These are phyloP conservation scores for Fistulinella prunicolor DNA, from an alignment of 768 basidiomycete species.

Conservation along the genomic window DNA sequence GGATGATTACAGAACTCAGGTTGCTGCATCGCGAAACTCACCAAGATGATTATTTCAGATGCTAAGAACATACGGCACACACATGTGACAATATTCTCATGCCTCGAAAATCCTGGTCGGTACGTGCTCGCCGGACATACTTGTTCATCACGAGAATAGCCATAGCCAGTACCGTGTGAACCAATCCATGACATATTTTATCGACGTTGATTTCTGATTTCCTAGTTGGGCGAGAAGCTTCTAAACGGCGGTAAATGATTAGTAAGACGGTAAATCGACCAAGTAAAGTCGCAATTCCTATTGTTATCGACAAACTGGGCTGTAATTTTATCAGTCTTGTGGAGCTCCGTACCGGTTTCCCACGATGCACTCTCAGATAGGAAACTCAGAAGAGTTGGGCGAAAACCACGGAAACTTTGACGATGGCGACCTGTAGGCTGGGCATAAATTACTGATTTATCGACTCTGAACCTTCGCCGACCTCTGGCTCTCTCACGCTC, in stretches of 20 bases:
- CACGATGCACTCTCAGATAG: neutral
- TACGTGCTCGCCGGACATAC: no score
- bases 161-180: no score
- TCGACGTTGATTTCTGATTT: constrained; percentile 1
- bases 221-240: constrained; percentile 3
- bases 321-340: neutral
- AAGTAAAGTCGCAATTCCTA: neutral
- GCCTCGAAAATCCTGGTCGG: no score
- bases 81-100: no score
- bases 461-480: no score
- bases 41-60: no score
- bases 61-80: no score
- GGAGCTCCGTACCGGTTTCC: no score
- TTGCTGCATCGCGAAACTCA: no score
- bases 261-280: neutral
- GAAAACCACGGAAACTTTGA: constrained; percentile 23
- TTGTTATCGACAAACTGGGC: neutral
- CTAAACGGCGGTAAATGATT: neutral
- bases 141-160: no score
- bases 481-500: constrained; percentile 3
- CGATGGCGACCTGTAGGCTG: neutral
- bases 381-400: constrained; percentile 6
- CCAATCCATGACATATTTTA: no score
- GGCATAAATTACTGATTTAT: neutral
- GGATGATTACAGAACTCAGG: no score